These are phyloP conservation scores for Dorcoceras hygrometricum DNA, from an alignment of 257 asterid species.

Conservation along the genomic window DNA sequence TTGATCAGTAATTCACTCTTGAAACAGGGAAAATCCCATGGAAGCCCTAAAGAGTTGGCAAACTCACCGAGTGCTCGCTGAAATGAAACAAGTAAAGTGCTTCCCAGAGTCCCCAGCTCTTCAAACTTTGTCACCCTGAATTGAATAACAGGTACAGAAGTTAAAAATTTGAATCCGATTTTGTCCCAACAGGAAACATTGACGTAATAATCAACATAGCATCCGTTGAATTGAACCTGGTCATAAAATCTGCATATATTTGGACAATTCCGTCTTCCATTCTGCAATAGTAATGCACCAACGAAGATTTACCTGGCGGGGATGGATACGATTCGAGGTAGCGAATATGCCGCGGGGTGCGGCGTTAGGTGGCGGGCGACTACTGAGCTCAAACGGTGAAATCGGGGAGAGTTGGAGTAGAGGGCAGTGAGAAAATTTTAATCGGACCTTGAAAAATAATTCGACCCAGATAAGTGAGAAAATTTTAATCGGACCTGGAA, in stretches of 20 bases:
- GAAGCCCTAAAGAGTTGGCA: conserved; percentile 4
- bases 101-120: conserved; percentile 54
- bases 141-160: not conserved
- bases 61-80: conserved; percentile 70
- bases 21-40: not conserved
- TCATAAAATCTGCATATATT: conserved; percentile 59
- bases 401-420: too few relatives aligned
- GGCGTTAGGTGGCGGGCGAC: not conserved
- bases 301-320: not conserved
- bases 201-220: not conserved
- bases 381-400: too few relatives aligned
- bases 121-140: conserved; percentile 60
- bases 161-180: not conserved
- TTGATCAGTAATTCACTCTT: not conserved
- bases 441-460: too few relatives aligned
- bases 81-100: conserved; percentile 53
- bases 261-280: conserved; percentile 42
- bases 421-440: too few relatives aligned
- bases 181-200: not conserved
- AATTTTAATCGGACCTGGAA: too few relatives aligned
- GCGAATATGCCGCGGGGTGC: too few relatives aligned
- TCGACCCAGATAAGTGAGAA: too few relatives aligned
- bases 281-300: conserved; percentile 23
- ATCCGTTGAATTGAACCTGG: conserved; percentile 35
- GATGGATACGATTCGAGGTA: not conserved